Conservation (phyloP, 257 asterid genomes). For the Primulina huaijiensis region DNA sequence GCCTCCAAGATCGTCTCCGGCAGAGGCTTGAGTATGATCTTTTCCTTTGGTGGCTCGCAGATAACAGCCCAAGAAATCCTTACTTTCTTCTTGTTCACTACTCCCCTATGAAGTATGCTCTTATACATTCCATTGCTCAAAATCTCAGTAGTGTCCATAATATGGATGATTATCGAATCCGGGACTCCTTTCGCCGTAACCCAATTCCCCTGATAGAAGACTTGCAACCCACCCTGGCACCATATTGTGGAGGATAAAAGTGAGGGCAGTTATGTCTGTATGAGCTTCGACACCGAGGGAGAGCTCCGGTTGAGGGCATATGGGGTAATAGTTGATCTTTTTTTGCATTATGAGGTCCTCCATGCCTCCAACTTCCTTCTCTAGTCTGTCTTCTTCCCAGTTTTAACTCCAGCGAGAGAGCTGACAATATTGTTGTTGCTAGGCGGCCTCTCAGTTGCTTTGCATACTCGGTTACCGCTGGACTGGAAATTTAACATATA, state of each 20-base stretch:
- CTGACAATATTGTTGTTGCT: constrained; percentile 54
- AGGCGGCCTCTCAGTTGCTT: constrained; percentile 50
- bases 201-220: constrained; percentile 73
- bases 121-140: constrained; percentile 80
- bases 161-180: constrained; percentile 75
- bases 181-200: constrained; percentile 90
- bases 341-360: constrained; percentile 70
- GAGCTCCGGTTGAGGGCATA: constrained; percentile 92
- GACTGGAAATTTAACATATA: constrained; percentile 32
- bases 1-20: constrained; percentile 64
- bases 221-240: constrained; percentile 90
- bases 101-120: constrained; percentile 77
- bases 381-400: constrained; percentile 63
- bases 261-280: constrained; percentile 82
- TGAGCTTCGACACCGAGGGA: constrained; percentile 93
- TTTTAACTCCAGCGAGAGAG: constrained; percentile 66
- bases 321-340: constrained; percentile 90
- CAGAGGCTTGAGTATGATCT: constrained; percentile 60
- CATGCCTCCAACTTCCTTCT: constrained; percentile 74
- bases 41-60: constrained; percentile 86
- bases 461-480: constrained; percentile 63
- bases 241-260: constrained; percentile 96
- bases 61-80: constrained; percentile 91
- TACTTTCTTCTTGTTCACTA: constrained; percentile 75
- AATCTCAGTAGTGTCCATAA: constrained; percentile 85